Evolutionary conservation across 176 grass and related monocot genomes (phyloP).

Genomic region (Avena sativa): DNA sequence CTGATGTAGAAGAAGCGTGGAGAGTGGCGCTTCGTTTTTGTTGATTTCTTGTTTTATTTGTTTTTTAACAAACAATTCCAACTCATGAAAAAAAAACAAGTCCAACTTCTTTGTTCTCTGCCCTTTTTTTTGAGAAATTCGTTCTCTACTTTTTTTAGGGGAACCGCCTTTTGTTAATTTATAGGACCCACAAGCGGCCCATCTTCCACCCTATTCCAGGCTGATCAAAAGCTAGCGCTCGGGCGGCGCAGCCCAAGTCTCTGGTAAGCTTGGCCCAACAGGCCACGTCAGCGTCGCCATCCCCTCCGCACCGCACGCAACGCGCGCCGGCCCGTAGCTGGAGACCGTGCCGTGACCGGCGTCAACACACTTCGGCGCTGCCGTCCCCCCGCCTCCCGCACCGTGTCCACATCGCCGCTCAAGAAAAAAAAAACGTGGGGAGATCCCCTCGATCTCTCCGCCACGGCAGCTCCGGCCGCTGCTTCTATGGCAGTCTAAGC

Average conservation of each 20-base stretch:
- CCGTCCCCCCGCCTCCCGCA: not conserved
- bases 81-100: no score
- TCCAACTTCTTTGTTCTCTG: no score
- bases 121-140: no score
- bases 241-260: not conserved
- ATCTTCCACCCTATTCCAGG: no score
- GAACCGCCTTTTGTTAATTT: no score
- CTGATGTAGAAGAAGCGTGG: no score
- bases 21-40: no score
- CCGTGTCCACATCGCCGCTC: not conserved
- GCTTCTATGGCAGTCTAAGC: not conserved
- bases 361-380: not conserved
- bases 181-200: no score
- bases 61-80: no score
- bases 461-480: not conserved
- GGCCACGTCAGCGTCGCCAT: not conserved
- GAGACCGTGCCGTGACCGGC: conserved; percentile 24
- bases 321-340: not conserved
- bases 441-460: conserved; percentile 22
- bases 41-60: no score
- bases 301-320: not conserved
- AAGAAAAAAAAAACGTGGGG: not conserved
- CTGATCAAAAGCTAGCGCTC: no score
- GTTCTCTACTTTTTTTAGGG: no score
- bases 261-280: not conserved